These are phyloP conservation scores for Glycine tomentella DNA, from an alignment of 306 rosid species.

Conservation along the genomic window DNA sequence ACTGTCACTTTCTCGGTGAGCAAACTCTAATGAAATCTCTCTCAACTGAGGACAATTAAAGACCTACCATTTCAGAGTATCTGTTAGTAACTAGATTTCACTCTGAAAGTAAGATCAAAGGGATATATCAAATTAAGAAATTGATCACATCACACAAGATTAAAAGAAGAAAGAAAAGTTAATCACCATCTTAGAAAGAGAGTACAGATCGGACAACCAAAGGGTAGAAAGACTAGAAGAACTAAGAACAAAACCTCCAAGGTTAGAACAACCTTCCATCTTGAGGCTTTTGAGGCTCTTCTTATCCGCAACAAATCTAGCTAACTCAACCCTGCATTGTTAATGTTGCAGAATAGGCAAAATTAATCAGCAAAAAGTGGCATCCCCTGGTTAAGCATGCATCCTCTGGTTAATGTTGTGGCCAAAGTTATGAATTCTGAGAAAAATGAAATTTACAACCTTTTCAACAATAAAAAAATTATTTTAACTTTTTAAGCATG, in stretches of 20 bases:
- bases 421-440: neutral
- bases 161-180: constrained; percentile 34
- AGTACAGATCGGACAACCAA: constrained; percentile 87
- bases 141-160: constrained; percentile 31
- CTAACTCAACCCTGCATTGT: constrained; percentile 75
- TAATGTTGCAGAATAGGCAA: constrained; percentile 28
- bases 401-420: too few relatives aligned
- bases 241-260: constrained; percentile 76
- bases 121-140: constrained; percentile 22
- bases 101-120: neutral
- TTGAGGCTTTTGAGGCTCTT: constrained; percentile 79
- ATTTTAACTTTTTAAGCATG: neutral
- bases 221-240: constrained; percentile 85
- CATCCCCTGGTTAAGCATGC: neutral
- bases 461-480: neutral
- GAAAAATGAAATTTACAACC: neutral
- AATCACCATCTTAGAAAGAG: constrained; percentile 88
- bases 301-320: constrained; percentile 89
- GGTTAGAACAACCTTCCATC: constrained; percentile 91
- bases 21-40: constrained; percentile 90
- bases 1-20: constrained; percentile 65
- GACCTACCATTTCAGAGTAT: constrained; percentile 54
- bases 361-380: constrained; percentile 40
- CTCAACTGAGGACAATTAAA: constrained; percentile 87
- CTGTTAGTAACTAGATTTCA: constrained; percentile 40